Conservation (phyloP, 148 eudicot genomes). For the Heliamphora exappendiculata region DNA sequence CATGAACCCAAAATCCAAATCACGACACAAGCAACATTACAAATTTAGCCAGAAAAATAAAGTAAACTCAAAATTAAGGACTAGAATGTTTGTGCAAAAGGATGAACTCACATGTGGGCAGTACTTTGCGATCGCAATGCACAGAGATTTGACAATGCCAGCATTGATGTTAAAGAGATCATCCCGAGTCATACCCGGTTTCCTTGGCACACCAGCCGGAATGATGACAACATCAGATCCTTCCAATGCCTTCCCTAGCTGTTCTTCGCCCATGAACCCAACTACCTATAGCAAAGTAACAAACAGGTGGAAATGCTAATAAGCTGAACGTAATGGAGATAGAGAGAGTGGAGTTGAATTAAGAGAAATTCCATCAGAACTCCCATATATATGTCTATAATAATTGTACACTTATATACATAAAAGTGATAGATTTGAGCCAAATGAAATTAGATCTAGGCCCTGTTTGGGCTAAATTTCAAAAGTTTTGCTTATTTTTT, state of each 20-base stretch:
- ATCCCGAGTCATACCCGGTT: slow-evolving; percentile 99
- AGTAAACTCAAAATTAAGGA: neutral
- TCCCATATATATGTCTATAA: no score
- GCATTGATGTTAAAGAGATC: slow-evolving; percentile 98
- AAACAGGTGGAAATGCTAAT: neutral
- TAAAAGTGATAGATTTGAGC: no score
- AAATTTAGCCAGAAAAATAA: neutral
- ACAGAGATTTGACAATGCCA: slow-evolving; percentile 77
- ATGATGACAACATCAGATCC: slow-evolving; percentile 83
- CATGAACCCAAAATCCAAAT: slow-evolving; percentile 15
- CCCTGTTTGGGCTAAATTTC: no score
- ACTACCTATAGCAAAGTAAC: slow-evolving; percentile 35
- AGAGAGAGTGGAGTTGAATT: neutral
- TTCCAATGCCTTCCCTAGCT: slow-evolving; percentile 69
- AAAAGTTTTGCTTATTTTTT: no score
- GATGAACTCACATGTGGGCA: slow-evolving; percentile 71
- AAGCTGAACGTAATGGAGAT: neutral
- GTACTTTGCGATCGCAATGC: slow-evolving; percentile 69
- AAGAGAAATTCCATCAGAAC: no score
- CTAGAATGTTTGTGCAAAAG: neutral
- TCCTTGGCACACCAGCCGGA: slow-evolving; percentile 98
- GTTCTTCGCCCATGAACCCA: slow-evolving; percentile 55
- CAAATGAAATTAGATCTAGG: neutral
- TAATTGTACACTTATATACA: no score
- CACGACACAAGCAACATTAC: neutral